phyloP scores from a whole-genome alignment of 306 rosid genomes.

The Pterocarpus macrocarpus region DNA sequence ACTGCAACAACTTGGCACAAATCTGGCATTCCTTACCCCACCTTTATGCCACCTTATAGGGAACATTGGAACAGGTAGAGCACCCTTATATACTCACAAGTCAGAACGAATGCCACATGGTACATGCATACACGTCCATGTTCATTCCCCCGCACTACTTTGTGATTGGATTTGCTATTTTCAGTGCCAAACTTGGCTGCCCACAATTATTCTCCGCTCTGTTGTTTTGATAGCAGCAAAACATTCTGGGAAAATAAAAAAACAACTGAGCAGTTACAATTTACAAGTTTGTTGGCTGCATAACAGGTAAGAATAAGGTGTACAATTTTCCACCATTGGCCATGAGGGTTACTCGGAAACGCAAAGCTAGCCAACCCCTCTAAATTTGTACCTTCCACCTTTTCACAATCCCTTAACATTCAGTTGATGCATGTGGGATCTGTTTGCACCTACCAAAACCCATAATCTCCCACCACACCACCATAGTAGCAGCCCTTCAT shows the following conservation, averaged over 20 bases:
- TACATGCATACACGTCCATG: background rate
- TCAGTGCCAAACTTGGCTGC: background rate
- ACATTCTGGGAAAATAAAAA: background rate
- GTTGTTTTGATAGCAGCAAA: background rate
- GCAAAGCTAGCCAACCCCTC: constrained; percentile 22
- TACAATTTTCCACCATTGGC: constrained; percentile 38
- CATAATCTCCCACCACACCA: constrained; percentile 12
- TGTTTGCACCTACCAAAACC: constrained; percentile 6
- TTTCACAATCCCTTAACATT: constrained; percentile 13
- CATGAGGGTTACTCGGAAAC: constrained; percentile 38
- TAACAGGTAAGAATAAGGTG: constrained; percentile 12
- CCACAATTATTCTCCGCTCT: background rate
- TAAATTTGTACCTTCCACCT: constrained; percentile 13
- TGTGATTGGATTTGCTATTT: background rate
- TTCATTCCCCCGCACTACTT: background rate
- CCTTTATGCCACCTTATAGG: background rate
- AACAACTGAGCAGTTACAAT: constrained; percentile 43
- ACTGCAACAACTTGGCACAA: no score
- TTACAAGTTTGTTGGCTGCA: background rate
- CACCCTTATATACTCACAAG: background rate
- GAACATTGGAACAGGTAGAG: background rate
- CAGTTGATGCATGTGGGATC: background rate
- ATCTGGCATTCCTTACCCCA: no score
- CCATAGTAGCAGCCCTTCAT: background rate
- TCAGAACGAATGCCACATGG: background rate